These are phyloP conservation scores for Daldinia vernicosa DNA, from an alignment of 495 filamentous ascomycete species.

Conservation along the genomic window DNA sequence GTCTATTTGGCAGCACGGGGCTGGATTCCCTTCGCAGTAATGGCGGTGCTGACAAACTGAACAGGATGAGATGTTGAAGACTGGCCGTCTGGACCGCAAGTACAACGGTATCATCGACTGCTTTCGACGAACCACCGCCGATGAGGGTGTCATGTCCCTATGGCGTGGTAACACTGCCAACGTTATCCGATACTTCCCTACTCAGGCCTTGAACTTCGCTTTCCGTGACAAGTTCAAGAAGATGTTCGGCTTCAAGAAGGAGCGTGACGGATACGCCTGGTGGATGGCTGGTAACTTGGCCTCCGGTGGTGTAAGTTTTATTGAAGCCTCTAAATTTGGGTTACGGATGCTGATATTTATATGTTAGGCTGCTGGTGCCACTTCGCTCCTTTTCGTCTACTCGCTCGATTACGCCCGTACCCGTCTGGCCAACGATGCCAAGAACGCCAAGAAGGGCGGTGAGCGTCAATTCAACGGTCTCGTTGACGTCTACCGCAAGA, in stretches of 20 bases:
- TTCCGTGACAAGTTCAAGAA: slow-evolving; percentile 99
- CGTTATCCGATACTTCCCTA: slow-evolving; percentile 99
- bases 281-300: slow-evolving; percentile 99
- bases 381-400: slow-evolving; percentile 99
- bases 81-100: slow-evolving; percentile 96
- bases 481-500: slow-evolving; percentile 99
- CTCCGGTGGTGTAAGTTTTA: slow-evolving; percentile 93
- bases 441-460: slow-evolving; percentile 95
- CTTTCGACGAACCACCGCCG: slow-evolving; percentile 85
- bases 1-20: slow-evolving; percentile 12
- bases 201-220: slow-evolving; percentile 99
- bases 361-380: slow-evolving; percentile 90
- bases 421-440: slow-evolving; percentile 99
- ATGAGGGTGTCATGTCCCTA: slow-evolving; percentile 85
- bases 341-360: slow-evolving; percentile 6
- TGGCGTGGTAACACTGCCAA: slow-evolving; percentile 99
- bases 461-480: slow-evolving; percentile 99
- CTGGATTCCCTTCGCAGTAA: slow-evolving; percentile 35
- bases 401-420: slow-evolving; percentile 99
- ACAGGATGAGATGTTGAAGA: slow-evolving; percentile 99
- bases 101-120: slow-evolving; percentile 95
- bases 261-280: slow-evolving; percentile 95
- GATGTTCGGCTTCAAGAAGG: slow-evolving; percentile 99
- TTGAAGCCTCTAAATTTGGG: background rate
- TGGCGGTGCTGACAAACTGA: slow-evolving; percentile 35